Evolutionary conservation across 2,329 filamentous ascomycete species (phyloP).

Genomic region (Xylariaceae sp.): DNA sequence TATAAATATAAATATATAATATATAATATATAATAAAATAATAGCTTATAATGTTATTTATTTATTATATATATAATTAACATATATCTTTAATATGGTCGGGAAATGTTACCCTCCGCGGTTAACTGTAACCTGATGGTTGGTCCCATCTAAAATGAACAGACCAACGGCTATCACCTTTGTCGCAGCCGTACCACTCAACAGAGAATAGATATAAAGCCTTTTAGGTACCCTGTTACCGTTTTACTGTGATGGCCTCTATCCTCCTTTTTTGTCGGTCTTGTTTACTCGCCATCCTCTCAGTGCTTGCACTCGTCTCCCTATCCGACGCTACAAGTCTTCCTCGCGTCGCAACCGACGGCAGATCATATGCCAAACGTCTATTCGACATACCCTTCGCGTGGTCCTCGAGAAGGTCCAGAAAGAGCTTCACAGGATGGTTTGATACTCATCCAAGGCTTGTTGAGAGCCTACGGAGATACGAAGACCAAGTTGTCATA

Average conservation of each 20-base stretch:
- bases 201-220: too few species aligned
- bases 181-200: too few species aligned
- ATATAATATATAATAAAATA: too few species aligned
- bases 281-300: slow-evolving; percentile 6
- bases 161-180: too few species aligned
- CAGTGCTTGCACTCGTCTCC: slow-evolving; percentile 6
- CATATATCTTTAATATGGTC: too few species aligned
- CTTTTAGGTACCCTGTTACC: too few species aligned
- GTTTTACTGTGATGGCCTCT: slow-evolving; percentile 12
- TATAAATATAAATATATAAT: too few species aligned
- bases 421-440: slow-evolving; percentile 28
- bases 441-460: slow-evolving; percentile 32
- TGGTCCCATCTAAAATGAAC: too few species aligned
- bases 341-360: slow-evolving; percentile 8
- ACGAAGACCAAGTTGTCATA: slow-evolving; percentile 82
- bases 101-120: too few species aligned
- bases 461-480: slow-evolving; percentile 49
- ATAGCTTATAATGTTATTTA: too few species aligned
- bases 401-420: slow-evolving; percentile 24
- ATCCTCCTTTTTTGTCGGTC: slow-evolving; percentile 3
- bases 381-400: slow-evolving; percentile 28
- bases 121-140: too few species aligned
- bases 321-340: slow-evolving; percentile 15
- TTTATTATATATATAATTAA: too few species aligned
- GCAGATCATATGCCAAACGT: slow-evolving; percentile 32